Evolutionary conservation across 768 basidiomycete species (phyloP), one percentile per base, ranked within the genome.

Genomic region (Jaapia argillacea): DNA sequence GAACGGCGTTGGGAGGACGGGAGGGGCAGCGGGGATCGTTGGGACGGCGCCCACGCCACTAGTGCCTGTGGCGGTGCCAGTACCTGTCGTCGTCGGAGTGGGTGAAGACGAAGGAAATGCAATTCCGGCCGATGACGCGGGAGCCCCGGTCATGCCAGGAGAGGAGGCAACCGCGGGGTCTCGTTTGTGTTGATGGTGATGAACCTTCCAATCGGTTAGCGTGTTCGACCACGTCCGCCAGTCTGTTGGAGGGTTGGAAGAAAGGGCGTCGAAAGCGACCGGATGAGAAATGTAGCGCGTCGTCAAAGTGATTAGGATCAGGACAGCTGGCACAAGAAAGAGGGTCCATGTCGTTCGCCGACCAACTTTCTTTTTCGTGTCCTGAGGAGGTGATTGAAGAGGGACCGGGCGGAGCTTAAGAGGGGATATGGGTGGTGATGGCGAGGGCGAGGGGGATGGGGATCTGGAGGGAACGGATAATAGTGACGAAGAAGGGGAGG

Each of bases 1-100:
- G 57, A 90, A 88, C 0, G 87, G 87, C 4, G 75, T 77, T 5
- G 85, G 84, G 21, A 88, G 68, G 5, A 50, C 47, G 2, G 81
- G 75, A 3, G 73, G 59, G 4, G 63, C 48, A 4, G 61, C 47
- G 0, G 81, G 79, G n/a, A 80, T 60, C 2, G 70, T 65, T 1
- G 77, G 77, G 5, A 70, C 52, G 18, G 24, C n/a, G 25, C 26
- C 40, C 20, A 20, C 24, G 12, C 18, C 25, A n/a, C 20, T 33
- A 23, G 25, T 10, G 42, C 5, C 28, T 21, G 24, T 2, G 35
- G 24, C 21, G 48, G 46, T 40, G n/a, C n/a, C n/a, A 44, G 50
- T 26, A 37, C 25, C n/a, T 36, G 33, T 5, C 7, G 6, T 25
- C 16, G 37, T 26, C 26, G 24, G 13, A n/a, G 44, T 18, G 12